These are phyloP conservation scores for Alternaria longipes DNA, from an alignment of 2,329 filamentous ascomycete genomes.

Conservation along the genomic window DNA sequence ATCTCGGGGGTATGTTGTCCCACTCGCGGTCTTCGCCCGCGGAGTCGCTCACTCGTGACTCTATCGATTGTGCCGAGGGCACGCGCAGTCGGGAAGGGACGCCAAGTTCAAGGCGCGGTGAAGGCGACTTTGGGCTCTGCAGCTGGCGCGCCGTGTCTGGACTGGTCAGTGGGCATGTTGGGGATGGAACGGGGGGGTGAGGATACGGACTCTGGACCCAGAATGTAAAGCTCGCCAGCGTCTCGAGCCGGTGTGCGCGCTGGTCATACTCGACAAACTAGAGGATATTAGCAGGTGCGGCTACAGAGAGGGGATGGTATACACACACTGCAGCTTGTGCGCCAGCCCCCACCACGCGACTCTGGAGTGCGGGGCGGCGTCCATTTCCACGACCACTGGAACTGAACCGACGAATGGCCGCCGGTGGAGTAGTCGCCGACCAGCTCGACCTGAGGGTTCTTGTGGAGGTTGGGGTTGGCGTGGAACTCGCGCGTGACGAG, in stretches of 20 bases:
- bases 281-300: conserved; percentile 29
- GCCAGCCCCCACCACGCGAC: conserved; percentile 90
- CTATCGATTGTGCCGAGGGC: conserved; percentile 85
- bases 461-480: conserved; percentile 95
- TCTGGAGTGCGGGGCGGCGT: conserved; percentile 83
- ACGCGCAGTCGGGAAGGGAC: conserved; percentile 81
- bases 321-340: conserved; percentile 86
- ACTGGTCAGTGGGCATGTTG: conserved; percentile 17
- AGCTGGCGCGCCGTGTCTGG: conserved; percentile 51
- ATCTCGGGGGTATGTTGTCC: conserved; percentile 55
- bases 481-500: conserved; percentile 95
- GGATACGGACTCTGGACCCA: conserved; percentile 80
- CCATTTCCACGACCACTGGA: conserved; percentile 98
- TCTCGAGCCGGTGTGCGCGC: conserved; percentile 85
- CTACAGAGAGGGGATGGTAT: conserved; percentile 36
- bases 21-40: conserved; percentile 63
- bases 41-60: conserved; percentile 79
- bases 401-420: conserved; percentile 83
- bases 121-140: conserved; percentile 59
- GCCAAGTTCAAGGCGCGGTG: conserved; percentile 75
- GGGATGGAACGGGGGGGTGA: background rate
- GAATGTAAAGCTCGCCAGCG: conserved; percentile 91
- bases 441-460: conserved; percentile 93
- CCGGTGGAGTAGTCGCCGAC: conserved; percentile 91
- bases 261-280: conserved; percentile 98